Conservation (phyloP, 768 basidiomycete species). For the Lentinus tigrinus region DNA sequence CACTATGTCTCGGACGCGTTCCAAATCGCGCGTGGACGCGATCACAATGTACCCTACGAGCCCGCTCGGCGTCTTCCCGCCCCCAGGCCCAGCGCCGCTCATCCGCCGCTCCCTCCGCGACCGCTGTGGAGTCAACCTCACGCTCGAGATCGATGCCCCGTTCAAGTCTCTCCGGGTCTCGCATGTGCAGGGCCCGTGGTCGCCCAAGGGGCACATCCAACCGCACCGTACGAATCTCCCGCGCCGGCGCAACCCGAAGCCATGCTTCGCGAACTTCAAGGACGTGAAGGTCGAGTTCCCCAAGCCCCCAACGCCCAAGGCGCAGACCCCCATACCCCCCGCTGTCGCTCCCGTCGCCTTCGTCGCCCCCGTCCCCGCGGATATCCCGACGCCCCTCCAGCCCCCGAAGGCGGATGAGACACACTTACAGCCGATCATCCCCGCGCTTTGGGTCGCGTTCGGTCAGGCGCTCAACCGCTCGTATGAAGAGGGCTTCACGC, state of each 20-base stretch:
- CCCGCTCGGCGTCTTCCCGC: conserved; percentile 19
- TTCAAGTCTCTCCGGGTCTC: conserved; percentile 4
- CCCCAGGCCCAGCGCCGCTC: conserved; percentile 11
- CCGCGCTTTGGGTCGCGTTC: conserved; percentile 26
- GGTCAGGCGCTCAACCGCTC: conserved; percentile 1
- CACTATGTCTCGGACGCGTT: not conserved
- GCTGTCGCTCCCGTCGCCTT: not conserved
- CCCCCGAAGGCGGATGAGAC: conserved; percentile 11
- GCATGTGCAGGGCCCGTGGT: conserved; percentile 14
- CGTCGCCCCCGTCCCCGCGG: not conserved
- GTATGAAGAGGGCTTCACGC: conserved; percentile 21
- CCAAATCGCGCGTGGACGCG: conserved; percentile 1
- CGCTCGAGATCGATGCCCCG: conserved; percentile 12
- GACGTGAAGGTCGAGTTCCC: conserved; percentile 8
- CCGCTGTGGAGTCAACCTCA: conserved; percentile 17
- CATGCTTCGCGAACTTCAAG: conserved; percentile 11
- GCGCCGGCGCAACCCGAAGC: conserved; percentile 18
- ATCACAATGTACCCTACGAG: conserved; percentile 17
- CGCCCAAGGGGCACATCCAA: conserved; percentile 22
- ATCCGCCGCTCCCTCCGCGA: conserved; percentile 16
- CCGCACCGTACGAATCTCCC: conserved; percentile 25
- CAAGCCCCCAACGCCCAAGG: conserved; percentile 1
- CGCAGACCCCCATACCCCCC: not conserved
- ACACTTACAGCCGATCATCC: conserved; percentile 24
- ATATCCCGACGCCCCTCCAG: not conserved